Evolutionary conservation across 148 eudicot genomes (phyloP), one percentile per base, ranked within the genome.

Genomic region (Simmondsia chinensis): DNA sequence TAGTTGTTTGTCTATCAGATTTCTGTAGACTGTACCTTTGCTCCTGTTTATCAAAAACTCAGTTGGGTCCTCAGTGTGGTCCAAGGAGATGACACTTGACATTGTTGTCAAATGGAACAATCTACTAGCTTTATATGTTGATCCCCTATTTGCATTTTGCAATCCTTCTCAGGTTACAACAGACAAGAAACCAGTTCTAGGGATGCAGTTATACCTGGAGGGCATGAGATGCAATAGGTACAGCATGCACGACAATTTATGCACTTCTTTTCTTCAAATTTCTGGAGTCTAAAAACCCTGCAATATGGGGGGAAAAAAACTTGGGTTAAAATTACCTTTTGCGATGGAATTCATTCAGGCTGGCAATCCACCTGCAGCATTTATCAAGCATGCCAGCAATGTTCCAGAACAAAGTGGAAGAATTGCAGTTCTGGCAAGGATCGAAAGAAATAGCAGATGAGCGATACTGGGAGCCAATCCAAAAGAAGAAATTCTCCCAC

Each of bases 311-410:
- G n/a, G n/a, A n/a, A n/a, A n/a, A n/a, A n/a, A n/a, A n/a, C n/a
- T n/a, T n/a, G n/a, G n/a, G n/a, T n/a, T n/a, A n/a, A n/a, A 28
- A 52, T 45, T 9, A 28, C 38, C 36, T 44, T 23, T 6, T 22
- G 18, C 10, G 3, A 32, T 15, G 17, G 14, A 4, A 31, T 14
- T 38, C 2, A 28, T 21, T 21, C 86, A 86, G 94, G 74, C 58
- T 87, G 43, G 88, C 76, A 39, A 56, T 87, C 64, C 96, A 87
- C 63, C 71, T 87, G 4, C 79, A 87, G 34, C 96, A 87, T 45
- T 48, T 80, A 15, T 48, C 68, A 41, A 75, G 47, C 43, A 66
- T 63, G 23, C 96, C 96, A 6, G 43, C 63, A 9, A 69, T 80
- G 41, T 58, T 79, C 38, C 70, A 56, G 36, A 64, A 66, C 72